These are phyloP conservation scores for Elaeis oleifera DNA, from an alignment of 202 grass and related monocot genomes.

Conservation along the genomic window DNA sequence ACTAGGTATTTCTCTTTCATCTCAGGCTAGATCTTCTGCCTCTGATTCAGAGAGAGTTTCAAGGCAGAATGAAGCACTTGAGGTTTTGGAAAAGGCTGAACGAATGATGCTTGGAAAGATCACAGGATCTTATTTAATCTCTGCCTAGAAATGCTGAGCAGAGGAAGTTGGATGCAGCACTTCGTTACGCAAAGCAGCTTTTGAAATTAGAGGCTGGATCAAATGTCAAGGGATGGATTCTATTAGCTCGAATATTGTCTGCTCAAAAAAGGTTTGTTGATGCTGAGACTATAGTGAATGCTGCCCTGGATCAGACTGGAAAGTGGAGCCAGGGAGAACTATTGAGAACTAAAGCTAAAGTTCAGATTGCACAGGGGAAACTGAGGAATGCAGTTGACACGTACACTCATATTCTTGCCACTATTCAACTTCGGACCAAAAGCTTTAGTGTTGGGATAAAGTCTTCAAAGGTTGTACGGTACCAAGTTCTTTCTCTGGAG, in stretches of 20 bases:
- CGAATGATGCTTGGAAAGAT: conserved; percentile 47
- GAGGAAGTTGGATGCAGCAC: conserved; percentile 81
- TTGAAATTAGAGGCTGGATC: conserved; percentile 76
- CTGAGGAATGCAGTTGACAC: conserved; percentile 63
- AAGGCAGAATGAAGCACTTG: conserved; percentile 61
- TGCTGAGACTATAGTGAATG: conserved; percentile 62
- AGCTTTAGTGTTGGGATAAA: conserved; percentile 44
- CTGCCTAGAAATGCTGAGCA: conserved; percentile 79
- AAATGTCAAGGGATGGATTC: conserved; percentile 75
- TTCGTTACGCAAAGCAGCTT: conserved; percentile 63
- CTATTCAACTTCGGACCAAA: conserved; percentile 70
- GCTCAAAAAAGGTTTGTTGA: conserved; percentile 71
- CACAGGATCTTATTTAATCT: conserved; percentile 51
- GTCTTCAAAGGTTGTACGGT: conserved; percentile 40
- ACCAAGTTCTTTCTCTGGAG: too few relatives aligned
- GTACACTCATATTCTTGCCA: conserved; percentile 75
- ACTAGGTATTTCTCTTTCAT: conserved; percentile 65
- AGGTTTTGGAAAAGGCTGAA: conserved; percentile 59
- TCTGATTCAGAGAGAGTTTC: conserved; percentile 69
- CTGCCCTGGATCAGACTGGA: conserved; percentile 74
- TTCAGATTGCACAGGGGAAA: conserved; percentile 57
- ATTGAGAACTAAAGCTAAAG: conserved; percentile 75
- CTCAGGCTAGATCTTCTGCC: conserved; percentile 56
- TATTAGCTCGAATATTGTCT: conserved; percentile 79
- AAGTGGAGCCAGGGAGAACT: conserved; percentile 75